Percentiles rank a stretch among this genome's conserved stretches.
Evolutionary conservation across 768 basidiomycete genomes (phyloP).

Genomic region (Suillus sp.): DNA sequence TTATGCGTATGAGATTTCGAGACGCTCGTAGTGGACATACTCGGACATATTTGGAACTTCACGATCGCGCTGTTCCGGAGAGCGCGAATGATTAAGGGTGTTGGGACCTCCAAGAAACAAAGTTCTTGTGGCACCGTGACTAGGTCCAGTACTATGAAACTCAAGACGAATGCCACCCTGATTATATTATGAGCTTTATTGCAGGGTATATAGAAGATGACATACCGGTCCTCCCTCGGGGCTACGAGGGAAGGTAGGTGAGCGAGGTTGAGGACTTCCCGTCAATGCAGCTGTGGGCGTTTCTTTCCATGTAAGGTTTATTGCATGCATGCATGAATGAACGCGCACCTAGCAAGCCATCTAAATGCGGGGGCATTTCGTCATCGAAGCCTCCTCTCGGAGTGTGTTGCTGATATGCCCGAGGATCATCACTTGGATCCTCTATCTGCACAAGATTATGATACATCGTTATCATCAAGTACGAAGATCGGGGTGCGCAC

Average conservation of each 20-base stretch:
- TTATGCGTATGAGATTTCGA: conserved; percentile 3
- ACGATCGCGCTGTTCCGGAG: conserved; percentile 31
- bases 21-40: conserved; percentile 37
- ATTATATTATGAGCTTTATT: conserved; percentile 16
- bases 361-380: conserved; percentile 28
- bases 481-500: conserved; percentile 34
- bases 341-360: conserved; percentile 8
- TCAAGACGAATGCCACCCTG: conserved; percentile 38
- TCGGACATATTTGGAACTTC: conserved; percentile 51
- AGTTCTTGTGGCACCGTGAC: conserved; percentile 31
- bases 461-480: conserved; percentile 10
- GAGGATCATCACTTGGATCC: conserved; percentile 73
- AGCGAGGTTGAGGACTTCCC: conserved; percentile 16
- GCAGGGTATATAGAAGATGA: not conserved
- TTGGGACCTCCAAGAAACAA: conserved; percentile 41
- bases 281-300: conserved; percentile 3
- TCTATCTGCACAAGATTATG: conserved; percentile 56
- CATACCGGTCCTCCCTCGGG: conserved; percentile 23
- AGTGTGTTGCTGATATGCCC: conserved; percentile 52
- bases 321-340: not conserved
- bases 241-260: conserved; percentile 20
- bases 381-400: conserved; percentile 30
- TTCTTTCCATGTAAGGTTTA: not conserved
- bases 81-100: conserved; percentile 22
- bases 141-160: conserved; percentile 32